Base-by-base conservation (phyloP, 2,329 filamentous ascomycete species). In the Polychaeton citri region DNA sequence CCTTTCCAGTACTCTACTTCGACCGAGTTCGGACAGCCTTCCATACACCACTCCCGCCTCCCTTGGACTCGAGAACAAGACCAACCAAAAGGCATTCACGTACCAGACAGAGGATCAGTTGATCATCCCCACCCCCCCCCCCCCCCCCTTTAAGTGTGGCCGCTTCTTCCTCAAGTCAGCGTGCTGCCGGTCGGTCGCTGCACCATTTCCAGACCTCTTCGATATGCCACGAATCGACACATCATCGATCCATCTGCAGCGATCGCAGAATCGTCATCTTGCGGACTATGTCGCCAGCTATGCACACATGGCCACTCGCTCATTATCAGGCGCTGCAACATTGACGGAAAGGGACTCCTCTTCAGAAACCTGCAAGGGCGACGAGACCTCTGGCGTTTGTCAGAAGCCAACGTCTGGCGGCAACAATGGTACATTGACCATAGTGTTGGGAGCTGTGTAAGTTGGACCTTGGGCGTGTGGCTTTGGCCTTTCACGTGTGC, bases 391-490 rank as follows among this genome's bases (percentile, higher is more conserved):
- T 33, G 35, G 37, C 30, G 35, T 43, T 19, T 55, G 53, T 35
- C 39, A 52, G 33, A 57, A 49, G 37, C 53, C 53, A 8, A 44
- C 46, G 8, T 38, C 37, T 13, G 38, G 38, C 10, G 37, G 45
- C 20, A 50, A 43, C 34, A 42, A 44, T 9, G 44, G 50, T 32
- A 57, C 47, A 18, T 34, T 57, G 16, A 48, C 52, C 28, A 58
- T 58, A 33, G 51, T 50, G 18, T 45, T 58, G 4, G 51, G 51
- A 32, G 52, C 51, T 30, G 52, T 51, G 54, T 58, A 44, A 51
- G 55, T 54, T 19, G 15, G 15, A 15, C 26, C 20, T 12, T 10
- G 21, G 6, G n/a, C n/a, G n/a, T n/a, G n/a, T n/a, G n/a, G n/a
- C n/a, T n/a, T n/a, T n/a, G n/a, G n/a, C n/a, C n/a, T n/a, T n/a